Conservation (phyloP, 495 filamentous ascomycete genomes). For the Daldinia childiae region DNA sequence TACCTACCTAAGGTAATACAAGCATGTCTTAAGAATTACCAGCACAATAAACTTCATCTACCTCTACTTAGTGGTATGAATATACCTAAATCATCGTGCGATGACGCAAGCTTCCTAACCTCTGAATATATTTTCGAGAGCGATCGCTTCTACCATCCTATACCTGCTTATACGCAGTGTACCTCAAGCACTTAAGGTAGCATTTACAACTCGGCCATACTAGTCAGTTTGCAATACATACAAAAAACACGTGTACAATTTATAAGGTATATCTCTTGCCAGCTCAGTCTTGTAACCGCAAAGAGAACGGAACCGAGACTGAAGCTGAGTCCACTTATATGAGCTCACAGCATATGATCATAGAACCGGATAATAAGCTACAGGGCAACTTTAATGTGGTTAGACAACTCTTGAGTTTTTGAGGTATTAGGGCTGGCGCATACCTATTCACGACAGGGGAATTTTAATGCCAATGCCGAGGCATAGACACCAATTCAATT, state of each 20-base stretch:
- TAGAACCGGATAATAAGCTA: background rate
- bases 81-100: slow-evolving; percentile 26
- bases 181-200: background rate
- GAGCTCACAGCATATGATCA: slow-evolving; percentile 10
- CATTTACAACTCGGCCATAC: slow-evolving; percentile 3
- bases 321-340: slow-evolving; percentile 11
- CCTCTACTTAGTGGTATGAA: background rate
- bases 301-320: slow-evolving; percentile 3
- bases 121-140: background rate
- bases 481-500: background rate
- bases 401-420: background rate
- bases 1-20: background rate
- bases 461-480: slow-evolving; percentile 1
- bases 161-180: background rate
- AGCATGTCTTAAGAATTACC: background rate
- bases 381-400: background rate
- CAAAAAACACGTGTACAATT: slow-evolving; percentile 1
- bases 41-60: slow-evolving; percentile 7
- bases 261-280: slow-evolving; percentile 4
- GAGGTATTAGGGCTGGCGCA: background rate
- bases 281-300: slow-evolving; percentile 1
- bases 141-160: background rate
- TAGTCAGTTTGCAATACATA: slow-evolving; percentile 3
- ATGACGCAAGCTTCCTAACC: slow-evolving; percentile 34
- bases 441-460: background rate